Evolutionary conservation across 2,329 filamentous ascomycete genomes (phyloP).

Genomic region (Beauveria medogensis): DNA sequence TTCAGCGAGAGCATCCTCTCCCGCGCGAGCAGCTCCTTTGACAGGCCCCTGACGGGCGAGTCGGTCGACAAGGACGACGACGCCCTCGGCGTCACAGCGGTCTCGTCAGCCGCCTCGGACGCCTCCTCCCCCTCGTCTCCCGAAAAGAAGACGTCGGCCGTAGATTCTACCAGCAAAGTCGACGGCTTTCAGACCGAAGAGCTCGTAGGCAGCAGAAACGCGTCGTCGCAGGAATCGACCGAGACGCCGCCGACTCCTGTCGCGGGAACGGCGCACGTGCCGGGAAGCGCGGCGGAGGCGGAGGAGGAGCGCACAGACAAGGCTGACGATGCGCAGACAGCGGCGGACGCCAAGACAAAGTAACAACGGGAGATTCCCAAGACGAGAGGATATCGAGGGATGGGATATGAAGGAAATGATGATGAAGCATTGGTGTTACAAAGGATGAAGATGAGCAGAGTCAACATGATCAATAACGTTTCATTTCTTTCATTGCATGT

Average conservation of each 20-base stretch:
- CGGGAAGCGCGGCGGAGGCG: background rate
- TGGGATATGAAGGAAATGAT: background rate
- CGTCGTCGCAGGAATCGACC: background rate
- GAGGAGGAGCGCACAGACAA: background rate
- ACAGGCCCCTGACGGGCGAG: slow-evolving; percentile 13
- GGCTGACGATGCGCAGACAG: too few relatives aligned
- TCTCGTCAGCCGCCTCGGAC: slow-evolving; percentile 5
- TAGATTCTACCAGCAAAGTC: background rate
- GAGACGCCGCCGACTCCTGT: background rate
- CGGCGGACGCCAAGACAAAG: too few relatives aligned
- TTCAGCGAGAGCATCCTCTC: slow-evolving; percentile 40
- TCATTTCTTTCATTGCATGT: background rate
- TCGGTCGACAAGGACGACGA: slow-evolving; percentile 4
- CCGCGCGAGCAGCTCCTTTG: slow-evolving; percentile 23
- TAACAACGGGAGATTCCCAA: too few relatives aligned
- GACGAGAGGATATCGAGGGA: background rate
- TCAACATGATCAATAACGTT: background rate
- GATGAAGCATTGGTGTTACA: background rate
- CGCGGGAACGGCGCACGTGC: background rate
- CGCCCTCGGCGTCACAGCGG: slow-evolving; percentile 4
- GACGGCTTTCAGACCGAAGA: slow-evolving; percentile 10
- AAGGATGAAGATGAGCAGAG: background rate
- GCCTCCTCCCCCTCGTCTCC: background rate
- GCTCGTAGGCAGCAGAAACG: background rate
- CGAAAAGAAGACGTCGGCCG: slow-evolving; percentile 14